Evolutionary conservation across 495 filamentous ascomycete genomes (phyloP).

Genomic region (Talaromyces liani): DNA sequence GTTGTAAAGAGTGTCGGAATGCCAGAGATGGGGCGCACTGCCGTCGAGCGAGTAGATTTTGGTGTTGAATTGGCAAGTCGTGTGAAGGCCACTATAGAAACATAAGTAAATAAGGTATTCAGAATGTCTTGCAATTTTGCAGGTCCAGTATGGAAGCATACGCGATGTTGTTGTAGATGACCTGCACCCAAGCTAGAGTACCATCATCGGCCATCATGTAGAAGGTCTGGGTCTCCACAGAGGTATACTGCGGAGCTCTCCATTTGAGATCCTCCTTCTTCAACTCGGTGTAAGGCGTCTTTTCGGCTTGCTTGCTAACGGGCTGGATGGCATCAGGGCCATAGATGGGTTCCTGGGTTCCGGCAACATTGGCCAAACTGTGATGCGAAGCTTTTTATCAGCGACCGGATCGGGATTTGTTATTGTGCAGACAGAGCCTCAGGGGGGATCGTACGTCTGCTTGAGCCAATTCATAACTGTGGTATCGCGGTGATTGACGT

Average conservation of each 20-base stretch:
- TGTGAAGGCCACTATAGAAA: slow-evolving; percentile 67
- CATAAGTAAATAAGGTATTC: not conserved
- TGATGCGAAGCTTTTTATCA: slow-evolving; percentile 15
- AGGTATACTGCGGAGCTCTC: slow-evolving; percentile 71
- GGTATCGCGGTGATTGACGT: not conserved
- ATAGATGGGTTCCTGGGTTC: slow-evolving; percentile 94
- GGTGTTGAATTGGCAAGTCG: slow-evolving; percentile 82
- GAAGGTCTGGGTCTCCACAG: slow-evolving; percentile 94
- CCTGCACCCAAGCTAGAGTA: slow-evolving; percentile 68
- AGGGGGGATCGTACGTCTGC: slow-evolving; percentile 48
- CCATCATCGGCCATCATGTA: slow-evolving; percentile 80
- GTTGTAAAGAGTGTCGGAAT: slow-evolving; percentile 65
- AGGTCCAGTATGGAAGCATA: slow-evolving; percentile 40
- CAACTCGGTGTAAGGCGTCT: slow-evolving; percentile 72
- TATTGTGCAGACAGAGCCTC: not conserved
- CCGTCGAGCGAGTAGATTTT: slow-evolving; percentile 80
- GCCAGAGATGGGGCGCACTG: slow-evolving; percentile 65
- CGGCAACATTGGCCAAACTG: slow-evolving; percentile 85
- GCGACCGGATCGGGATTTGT: slow-evolving; percentile 10
- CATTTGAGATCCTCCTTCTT: slow-evolving; percentile 75
- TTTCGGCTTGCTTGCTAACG: slow-evolving; percentile 71
- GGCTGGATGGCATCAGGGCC: slow-evolving; percentile 82
- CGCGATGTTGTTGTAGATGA: slow-evolving; percentile 98
- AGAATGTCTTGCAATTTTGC: not conserved
- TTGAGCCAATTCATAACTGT: slow-evolving; percentile 63